Conservation (phyloP, 1,139 yeast species). For the Debaryomyces sp. region DNA sequence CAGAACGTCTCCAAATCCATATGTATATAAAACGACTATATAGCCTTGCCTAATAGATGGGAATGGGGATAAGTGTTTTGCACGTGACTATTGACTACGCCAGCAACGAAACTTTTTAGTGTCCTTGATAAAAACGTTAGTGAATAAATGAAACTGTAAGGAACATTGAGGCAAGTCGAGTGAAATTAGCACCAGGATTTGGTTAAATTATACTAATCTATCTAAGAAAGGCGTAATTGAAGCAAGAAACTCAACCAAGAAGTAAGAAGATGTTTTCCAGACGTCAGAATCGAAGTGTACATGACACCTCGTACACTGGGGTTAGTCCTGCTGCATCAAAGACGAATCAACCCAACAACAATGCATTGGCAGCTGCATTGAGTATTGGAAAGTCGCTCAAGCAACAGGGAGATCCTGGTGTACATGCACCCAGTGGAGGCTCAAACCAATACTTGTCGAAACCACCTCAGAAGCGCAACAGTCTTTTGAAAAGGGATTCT, state of each 20-base stretch:
- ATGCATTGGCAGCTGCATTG: slow-evolving; percentile 51
- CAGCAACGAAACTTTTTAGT: slow-evolving; percentile 7
- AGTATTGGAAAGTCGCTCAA: slow-evolving; percentile 42
- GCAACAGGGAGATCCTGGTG: slow-evolving; percentile 1
- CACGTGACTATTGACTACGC: slow-evolving; percentile 8
- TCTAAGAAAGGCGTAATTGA: background rate
- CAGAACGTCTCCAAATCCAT: slow-evolving; percentile 1
- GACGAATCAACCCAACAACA: slow-evolving; percentile 37
- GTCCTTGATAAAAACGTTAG: slow-evolving; percentile 2
- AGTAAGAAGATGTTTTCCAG: slow-evolving; percentile 33
- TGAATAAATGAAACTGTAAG: background rate
- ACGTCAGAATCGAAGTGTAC: slow-evolving; percentile 35
- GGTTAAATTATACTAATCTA: background rate
- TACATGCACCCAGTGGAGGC: background rate
- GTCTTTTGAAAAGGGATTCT: slow-evolving; percentile 19
- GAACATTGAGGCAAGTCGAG: slow-evolving; percentile 2
- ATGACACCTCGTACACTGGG: slow-evolving; percentile 47
- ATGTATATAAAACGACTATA: slow-evolving; percentile 5
- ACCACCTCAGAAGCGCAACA: slow-evolving; percentile 15
- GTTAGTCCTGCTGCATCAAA: slow-evolving; percentile 41
- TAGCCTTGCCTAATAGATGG: slow-evolving; percentile 2
- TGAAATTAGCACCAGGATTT: background rate
- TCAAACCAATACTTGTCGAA: background rate
- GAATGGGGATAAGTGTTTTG: background rate
- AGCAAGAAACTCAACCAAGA: background rate